Base-by-base conservation (phyloP, 73 alveolate genomes). In the Symbiodinium pilosum region DNA sequence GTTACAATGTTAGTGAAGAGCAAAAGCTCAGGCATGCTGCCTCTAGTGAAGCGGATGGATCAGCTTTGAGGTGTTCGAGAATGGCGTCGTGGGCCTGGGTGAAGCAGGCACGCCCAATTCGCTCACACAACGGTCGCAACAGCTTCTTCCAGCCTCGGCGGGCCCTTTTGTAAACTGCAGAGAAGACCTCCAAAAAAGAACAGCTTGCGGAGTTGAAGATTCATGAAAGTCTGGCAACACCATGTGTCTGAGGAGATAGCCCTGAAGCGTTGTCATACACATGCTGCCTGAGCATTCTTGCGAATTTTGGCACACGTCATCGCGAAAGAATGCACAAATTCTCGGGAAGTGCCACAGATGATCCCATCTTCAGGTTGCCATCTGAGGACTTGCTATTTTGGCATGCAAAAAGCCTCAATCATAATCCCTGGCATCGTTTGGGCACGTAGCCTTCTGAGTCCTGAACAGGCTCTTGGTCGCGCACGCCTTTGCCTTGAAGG, bases 121-220 rank as follows among this genome's bases (percentile, higher is more conserved):
- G n/a, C n/a, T n/a, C n/a, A n/a, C n/a, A n/a, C n/a, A n/a, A n/a
- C n/a, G n/a, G n/a, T n/a, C n/a, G n/a, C n/a, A n/a, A n/a, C n/a
- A n/a, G n/a, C n/a, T n/a, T n/a, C n/a, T n/a, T n/a, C n/a, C n/a
- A n/a, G 64, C 94, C 97, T 91, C 97, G 1, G 81, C 41, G 6
- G 97, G 97, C 28, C 97, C 97, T n/a, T 91, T 91, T 36, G 97
- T 91, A 43, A 91, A 91, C 77, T 91, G 97, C 89, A 91, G 51
- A 39, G 97, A n/a, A 56, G 97, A 91, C 97, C 95, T 88, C 47
- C 43, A 84, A n/a, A n/a, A 43, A 41, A 41, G 28, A n/a, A n/a
- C n/a, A n/a, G n/a, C n/a, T n/a, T n/a, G n/a, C n/a, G 40, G 42
- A 1, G 41, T 84, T n/a, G 42, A 42, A 34, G 42, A 41, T 28